Base-by-base conservation (phyloP, 1,284 basidiomycete species). In the Anthracocystis setariae region DNA sequence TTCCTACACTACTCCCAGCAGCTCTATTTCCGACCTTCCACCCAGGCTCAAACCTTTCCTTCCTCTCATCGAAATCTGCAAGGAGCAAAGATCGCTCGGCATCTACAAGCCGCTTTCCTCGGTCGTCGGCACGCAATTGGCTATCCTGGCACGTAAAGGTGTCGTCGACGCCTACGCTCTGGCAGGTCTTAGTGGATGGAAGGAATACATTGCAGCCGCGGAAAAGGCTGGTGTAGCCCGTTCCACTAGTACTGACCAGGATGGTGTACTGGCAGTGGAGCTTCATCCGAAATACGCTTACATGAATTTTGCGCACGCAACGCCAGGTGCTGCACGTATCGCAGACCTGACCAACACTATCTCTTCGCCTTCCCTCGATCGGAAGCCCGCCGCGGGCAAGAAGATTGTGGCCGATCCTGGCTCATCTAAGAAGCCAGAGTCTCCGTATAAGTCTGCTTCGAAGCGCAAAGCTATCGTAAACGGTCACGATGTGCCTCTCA, bases 41-140 rank as follows among this genome's bases (percentile, higher is more conserved):
- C 37, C 51, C 8, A 60, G 46, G 17, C 52, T 52, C 43, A 59
- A 60, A 24, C 45, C 67, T 17, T 76, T 74, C 25, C 35, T 51
- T 1, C 68, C 71, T 1, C 66, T 74, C 29, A 76, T 74, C 33
- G 74, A 78, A n/a, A 57, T 72, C n/a, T 63, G 66, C 51, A 76
- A 75, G 32, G 61, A 75, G 52, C 68, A 72, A 43, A 59, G 49
- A 40, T 51, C 68, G 8, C 54, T 55, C 20, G 62, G 63, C 44
- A 58, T 61, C 20, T 32, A 32, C 10, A 48, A 54, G 20, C 65
- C 74, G 37, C 65, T 67, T 2, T 53, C 59, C 44, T 48, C 60
- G n/a, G 60, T 47, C 21, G 64, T 76, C 13, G 60, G 62, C 8
- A 48, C 35, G 15, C 59, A 66, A 29, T 50, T 76, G 2, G 42